These are phyloP conservation scores for Leccinum obscurum DNA, from an alignment of 768 basidiomycete genomes.

Conservation along the genomic window DNA sequence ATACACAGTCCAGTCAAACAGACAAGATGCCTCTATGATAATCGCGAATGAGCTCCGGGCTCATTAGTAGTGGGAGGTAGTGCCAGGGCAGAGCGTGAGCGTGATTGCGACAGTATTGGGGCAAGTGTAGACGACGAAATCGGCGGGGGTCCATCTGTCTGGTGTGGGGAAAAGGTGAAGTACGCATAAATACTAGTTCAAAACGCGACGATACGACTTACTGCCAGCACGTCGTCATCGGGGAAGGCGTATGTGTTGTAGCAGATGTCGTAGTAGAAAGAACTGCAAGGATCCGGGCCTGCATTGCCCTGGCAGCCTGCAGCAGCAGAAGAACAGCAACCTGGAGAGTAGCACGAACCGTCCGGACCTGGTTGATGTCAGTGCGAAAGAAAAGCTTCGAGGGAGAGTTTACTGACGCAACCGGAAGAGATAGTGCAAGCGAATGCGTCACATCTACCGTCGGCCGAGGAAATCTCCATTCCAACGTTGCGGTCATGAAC, in stretches of 20 bases:
- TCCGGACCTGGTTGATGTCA: conserved; percentile 22
- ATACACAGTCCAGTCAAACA: too few species aligned
- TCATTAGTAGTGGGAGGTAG: background rate
- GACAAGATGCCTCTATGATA: background rate
- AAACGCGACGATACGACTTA: conserved; percentile 7
- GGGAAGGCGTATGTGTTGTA: conserved; percentile 35
- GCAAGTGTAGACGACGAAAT: conserved; percentile 31
- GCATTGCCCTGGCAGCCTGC: conserved; percentile 28
- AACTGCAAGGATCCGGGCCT: too few species aligned
- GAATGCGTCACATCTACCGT: conserved; percentile 25
- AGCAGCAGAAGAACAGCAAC: conserved; percentile 27
- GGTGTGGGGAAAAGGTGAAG: background rate
- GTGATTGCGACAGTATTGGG: conserved; percentile 25
- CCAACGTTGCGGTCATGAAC: conserved; percentile 30
- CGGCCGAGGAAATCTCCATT: conserved; percentile 33
- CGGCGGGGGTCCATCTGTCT: conserved; percentile 30
- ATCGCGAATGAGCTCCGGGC: background rate
- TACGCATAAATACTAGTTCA: background rate
- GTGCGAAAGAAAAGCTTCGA: background rate
- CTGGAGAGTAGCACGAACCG: conserved; percentile 27
- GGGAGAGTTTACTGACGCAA: conserved; percentile 24
- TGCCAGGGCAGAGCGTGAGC: conserved; percentile 29
- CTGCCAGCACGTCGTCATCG: conserved; percentile 5
- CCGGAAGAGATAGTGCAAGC: conserved; percentile 33
- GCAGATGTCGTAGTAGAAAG: too few species aligned